Evolutionary conservation across 2,329 filamentous ascomycete genomes (phyloP), one percentile per base, ranked within the genome.

Genomic region (Penicillium thymicola): DNA sequence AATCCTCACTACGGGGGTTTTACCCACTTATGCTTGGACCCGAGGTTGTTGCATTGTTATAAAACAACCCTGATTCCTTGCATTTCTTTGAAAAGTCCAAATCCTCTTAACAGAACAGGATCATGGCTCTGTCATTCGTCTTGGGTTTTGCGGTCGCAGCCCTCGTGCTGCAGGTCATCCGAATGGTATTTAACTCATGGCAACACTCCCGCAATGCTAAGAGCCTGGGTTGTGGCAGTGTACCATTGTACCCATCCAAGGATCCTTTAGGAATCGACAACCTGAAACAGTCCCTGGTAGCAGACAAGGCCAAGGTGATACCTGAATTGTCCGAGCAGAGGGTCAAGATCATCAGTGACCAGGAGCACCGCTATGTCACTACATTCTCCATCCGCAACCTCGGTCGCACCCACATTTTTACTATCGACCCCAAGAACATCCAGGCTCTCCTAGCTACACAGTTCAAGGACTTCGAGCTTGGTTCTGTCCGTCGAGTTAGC

Each of bases 371-470:
- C 32, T 54, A 59, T 37, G 65, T 71, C 27, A 57, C 61, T 2
- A 71, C 69, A 11, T 71, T 64, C 41, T 41, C 59, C 7, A 28
- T 69, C 16, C 61, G 63, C 34, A 66, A 66, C 36, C 54, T 68
- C 23, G 67, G 65, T 23, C 60, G 59, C 16, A 60, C 70, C 10
- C 52, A 58, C 11, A 43, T 69, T 40, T 64, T 67, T 34, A 76
- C 73, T 8, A 60, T 64, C 23, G 75, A 76, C 16, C 74, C 74
- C 4, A 70, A 70, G 54, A 96, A 95, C 70, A 86, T 96, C 74
- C 94, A 96, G 73, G 89, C 92, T 21, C 80, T 96, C 23, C 78
- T 96, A 13, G 89, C 91, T 0, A 89, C 88, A 1, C 89, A 96
- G 69, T 96, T 96, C 70, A 77, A 77, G 57, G 89, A 94, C 65